Evolutionary conservation across 345 rosid species (phyloP), one percentile per base, ranked within the genome.

Genomic region (Erysimum cheiranthoides): DNA sequence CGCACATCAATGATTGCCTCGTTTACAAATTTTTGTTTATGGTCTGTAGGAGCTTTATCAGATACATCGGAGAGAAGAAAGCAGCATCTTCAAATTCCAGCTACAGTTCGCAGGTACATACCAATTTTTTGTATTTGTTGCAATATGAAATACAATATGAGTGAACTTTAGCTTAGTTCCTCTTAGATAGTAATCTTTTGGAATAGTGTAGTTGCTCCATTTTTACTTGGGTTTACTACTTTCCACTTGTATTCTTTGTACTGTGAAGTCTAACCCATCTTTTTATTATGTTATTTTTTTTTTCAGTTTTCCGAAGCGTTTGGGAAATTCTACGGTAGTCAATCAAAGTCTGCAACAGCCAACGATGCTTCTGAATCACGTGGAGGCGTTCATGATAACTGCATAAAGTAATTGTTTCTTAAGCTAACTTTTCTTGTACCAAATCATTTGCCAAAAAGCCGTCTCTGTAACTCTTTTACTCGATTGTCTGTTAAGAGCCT

Each of bases 271-370:
- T 32, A 11, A 68, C 3, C 31, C 34, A 8, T 50, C 8, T 65
- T 31, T 68, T 60, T 43, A 27, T 10, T 38, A 36, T 45, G 39
- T 17, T n/a, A 42, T 62, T 16, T 66, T 77, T 56, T 16, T 66
- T 77, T 62, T 64, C 83, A 92, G 99, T 86, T 95, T 62, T 89
- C 97, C 14, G 99, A 86, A 82, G 97, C 99, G 70, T 90, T 95
- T 84, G 93, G 97, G 67, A 95, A 95, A 78, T 83, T 95, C 35
- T 95, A 95, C 49, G 90, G 97, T 5, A 63, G 68, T 73, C 99
- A 89, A 71, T 84, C 97, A 11, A 92, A 86, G 87, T 67, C 79
- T 61, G 87, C 93, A 66, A 76, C 68, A 57, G 82, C 82, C 83
- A 87, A 85, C 66, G 97, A 95, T 31, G 79, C 83, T 8, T 76